These are phyloP conservation scores for Rugosomyces carneus DNA, from an alignment of 1,284 basidiomycete genomes.

Conservation along the genomic window DNA sequence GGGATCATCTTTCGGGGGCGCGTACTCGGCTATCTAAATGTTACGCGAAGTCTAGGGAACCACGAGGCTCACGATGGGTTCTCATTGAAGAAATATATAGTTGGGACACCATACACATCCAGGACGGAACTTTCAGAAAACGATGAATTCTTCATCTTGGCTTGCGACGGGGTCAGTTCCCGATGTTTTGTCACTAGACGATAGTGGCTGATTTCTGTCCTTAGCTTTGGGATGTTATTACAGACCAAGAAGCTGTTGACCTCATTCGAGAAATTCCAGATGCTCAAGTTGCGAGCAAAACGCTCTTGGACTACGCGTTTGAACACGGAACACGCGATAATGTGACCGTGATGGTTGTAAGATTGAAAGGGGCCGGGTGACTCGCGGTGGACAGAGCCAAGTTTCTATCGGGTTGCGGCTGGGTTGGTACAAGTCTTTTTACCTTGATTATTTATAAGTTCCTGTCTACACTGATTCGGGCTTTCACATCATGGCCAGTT, in stretches of 20 bases:
- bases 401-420: background rate
- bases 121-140: conserved; percentile 7
- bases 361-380: conserved; percentile 1
- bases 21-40: conserved; percentile 15
- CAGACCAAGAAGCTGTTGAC: conserved; percentile 16
- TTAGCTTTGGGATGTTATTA: conserved; percentile 17
- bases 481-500: no score
- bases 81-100: conserved; percentile 15
- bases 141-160: conserved; percentile 16
- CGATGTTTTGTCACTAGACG: no score
- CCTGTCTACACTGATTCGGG: background rate
- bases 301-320: conserved; percentile 13
- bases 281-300: conserved; percentile 13
- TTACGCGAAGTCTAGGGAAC: conserved; percentile 16
- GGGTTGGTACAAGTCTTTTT: background rate
- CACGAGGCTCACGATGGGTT: conserved; percentile 15
- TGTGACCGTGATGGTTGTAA: conserved; percentile 16
- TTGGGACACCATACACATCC: conserved; percentile 11
- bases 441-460: background rate
- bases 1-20: conserved; percentile 17
- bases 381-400: background rate
- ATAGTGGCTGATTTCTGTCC: no score
- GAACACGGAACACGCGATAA: conserved; percentile 15
- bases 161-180: conserved; percentile 18
- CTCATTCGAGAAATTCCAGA: conserved; percentile 10